Percentiles rank a stretch among this genome's conserved stretches.
These are phyloP conservation scores for Drechslerella stenobrocha DNA, from an alignment of 2,329 filamentous ascomycete genomes.

Conservation along the genomic window DNA sequence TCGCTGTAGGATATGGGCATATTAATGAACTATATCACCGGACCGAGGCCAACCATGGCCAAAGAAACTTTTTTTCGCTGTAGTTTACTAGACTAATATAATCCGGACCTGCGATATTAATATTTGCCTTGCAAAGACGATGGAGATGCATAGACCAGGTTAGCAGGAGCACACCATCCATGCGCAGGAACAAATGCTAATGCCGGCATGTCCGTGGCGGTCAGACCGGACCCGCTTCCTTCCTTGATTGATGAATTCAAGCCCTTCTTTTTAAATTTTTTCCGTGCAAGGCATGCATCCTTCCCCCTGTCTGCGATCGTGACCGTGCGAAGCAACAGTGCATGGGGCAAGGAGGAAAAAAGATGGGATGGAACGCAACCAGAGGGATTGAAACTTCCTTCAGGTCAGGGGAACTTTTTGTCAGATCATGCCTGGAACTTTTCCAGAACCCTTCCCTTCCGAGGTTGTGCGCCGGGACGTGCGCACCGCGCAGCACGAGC, in stretches of 20 bases:
- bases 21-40: not conserved
- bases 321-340: not conserved
- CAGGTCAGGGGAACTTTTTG: too few species aligned
- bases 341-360: constrained; percentile 26
- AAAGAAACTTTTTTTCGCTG: not conserved
- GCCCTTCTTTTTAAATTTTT: not conserved
- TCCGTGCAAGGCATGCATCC: not conserved
- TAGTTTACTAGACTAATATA: too few species aligned
- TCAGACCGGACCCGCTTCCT: constrained; percentile 17
- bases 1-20: not conserved
- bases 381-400: not conserved
- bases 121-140: constrained; percentile 2
- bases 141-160: constrained; percentile 25
- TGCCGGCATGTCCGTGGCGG: constrained; percentile 19
- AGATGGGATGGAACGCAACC: constrained; percentile 41
- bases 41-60: not conserved
- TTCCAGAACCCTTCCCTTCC: constrained; percentile 48
- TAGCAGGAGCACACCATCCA: constrained; percentile 23
- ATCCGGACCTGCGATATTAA: too few species aligned
- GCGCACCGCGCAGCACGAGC: not conserved
- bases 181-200: not conserved
- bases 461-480: constrained; percentile 7
- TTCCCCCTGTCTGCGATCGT: constrained; percentile 1
- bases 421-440: constrained; percentile 24
- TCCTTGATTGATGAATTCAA: constrained; percentile 5